Evolutionary conservation across 345 rosid species (phyloP), one percentile per base, ranked within the genome.

Genomic region (Psidium friedrichsthalianum): DNA sequence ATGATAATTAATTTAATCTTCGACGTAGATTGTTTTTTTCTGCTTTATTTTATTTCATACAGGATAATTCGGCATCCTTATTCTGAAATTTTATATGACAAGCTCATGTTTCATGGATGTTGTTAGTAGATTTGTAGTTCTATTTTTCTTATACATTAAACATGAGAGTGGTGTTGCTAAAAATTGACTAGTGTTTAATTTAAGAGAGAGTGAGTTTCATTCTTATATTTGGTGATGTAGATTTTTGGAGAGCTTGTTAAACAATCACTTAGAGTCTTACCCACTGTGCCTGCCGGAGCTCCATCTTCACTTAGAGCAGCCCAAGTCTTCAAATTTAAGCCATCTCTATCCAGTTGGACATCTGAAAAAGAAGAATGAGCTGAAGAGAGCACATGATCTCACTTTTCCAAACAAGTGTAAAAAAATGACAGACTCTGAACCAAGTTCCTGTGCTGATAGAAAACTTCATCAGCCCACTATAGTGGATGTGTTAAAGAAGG

Each of bases 211-310:
- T 69, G 47, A 69, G 47, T 69, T 69, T 36, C 3, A 69, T 69
- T 56, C 57, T 22, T 14, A 29, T 14, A 32, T 56, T 82, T 53
- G 25, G 42, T 59, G 83, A 82, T 87, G 87, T 96, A 96, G 98
- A 89, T 92, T 91, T 90, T 88, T 94, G 87, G 98, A 96, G 90
- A 89, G 94, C 93, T 90, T 94, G 87, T 90, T 96, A 90, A 90
- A 92, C 86, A 85, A 90, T 90, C 90, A 85, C 83, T 90, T 94
- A 87, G 85, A 88, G 87, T 84, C 85, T 80, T 90, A 89, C 90
- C 94, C 95, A 87, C 86, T 91, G 61, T 91, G 91, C 87, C 89
- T 96, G 56, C 98, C 98, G 40, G 93, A 92, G 86, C 89, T 94
- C 87, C 93, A 92, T 87, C 87, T 90, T 90, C 90, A 89, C 82